phyloP scores from a whole-genome alignment of 345 rosid species.

The Linum lewisii region DNA sequence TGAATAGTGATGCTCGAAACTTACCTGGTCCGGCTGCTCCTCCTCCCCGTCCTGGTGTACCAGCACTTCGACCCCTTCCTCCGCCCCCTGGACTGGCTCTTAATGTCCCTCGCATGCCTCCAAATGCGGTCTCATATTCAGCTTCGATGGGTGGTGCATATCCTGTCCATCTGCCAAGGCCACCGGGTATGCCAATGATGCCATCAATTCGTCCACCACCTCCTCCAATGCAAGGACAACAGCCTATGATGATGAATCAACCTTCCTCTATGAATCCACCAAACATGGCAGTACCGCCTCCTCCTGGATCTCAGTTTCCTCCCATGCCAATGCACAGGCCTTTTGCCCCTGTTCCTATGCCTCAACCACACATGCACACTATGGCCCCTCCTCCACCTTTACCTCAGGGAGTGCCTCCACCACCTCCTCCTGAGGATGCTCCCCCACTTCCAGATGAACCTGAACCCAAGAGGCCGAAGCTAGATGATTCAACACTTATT shows the following conservation, averaged over 20 bases:
- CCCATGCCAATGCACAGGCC: conserved; percentile 44
- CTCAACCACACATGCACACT: conserved; percentile 34
- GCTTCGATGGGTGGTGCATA: conserved; percentile 34
- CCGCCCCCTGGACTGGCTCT: conserved; percentile 76
- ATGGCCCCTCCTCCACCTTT: conserved; percentile 51
- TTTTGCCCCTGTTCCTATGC: conserved; percentile 30
- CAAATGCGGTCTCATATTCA: conserved; percentile 39
- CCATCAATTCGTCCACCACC: conserved; percentile 41
- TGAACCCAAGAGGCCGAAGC: conserved; percentile 80
- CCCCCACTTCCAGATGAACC: conserved; percentile 97
- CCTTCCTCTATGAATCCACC: conserved; percentile 35
- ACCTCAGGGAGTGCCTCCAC: conserved; percentile 48
- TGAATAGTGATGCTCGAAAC: conserved; percentile 29
- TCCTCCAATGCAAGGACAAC: conserved; percentile 63
- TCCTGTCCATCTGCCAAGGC: conserved; percentile 45
- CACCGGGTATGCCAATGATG: conserved; percentile 58
- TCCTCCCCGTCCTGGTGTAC: conserved; percentile 67
- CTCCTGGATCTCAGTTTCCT: conserved; percentile 68
- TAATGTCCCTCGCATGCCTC: conserved; percentile 70
- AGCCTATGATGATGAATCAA: conserved; percentile 43
- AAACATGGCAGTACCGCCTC: conserved; percentile 51
- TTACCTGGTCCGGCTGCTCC: conserved; percentile 86
- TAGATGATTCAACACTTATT: conserved; percentile 67
- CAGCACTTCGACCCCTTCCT: conserved; percentile 61
- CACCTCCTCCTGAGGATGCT: conserved; percentile 76